These are phyloP conservation scores for Juglanconis oblonga DNA, from an alignment of 2,329 filamentous ascomycete genomes.

Conservation along the genomic window DNA sequence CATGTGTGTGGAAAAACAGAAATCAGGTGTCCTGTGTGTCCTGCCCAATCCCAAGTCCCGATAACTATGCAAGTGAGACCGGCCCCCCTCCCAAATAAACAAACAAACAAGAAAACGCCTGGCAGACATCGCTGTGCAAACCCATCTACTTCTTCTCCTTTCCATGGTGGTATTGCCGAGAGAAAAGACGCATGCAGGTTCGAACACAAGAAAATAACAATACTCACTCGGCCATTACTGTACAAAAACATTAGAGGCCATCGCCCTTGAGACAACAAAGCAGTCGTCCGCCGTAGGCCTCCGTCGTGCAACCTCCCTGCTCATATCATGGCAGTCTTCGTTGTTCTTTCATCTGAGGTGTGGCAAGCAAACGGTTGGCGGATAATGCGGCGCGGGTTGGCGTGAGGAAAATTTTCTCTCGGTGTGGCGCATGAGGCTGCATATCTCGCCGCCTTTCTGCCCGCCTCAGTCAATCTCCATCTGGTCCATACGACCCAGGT, in stretches of 20 bases:
- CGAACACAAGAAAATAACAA: slow-evolving; percentile 3
- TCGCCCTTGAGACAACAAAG: not conserved
- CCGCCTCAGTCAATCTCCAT: slow-evolving; percentile 15
- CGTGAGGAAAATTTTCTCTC: not conserved
- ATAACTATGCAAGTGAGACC: not conserved
- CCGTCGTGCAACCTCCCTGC: not conserved
- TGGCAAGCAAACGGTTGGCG: not conserved
- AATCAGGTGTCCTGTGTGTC: not conserved
- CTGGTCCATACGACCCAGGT: slow-evolving; percentile 43
- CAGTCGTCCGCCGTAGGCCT: not conserved
- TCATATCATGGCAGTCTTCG: not conserved
- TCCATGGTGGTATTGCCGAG: slow-evolving; percentile 4
- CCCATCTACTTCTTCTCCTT: slow-evolving; percentile 5
- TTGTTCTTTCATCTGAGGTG: not conserved
- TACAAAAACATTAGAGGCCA: not conserved
- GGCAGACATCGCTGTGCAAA: slow-evolving; percentile 14
- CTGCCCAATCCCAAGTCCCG: not conserved
- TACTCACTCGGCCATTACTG: slow-evolving; percentile 11
- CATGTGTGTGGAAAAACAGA: not conserved
- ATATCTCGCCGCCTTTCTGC: not conserved
- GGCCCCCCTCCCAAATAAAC: not conserved
- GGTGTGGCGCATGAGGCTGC: not conserved
- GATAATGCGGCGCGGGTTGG: not conserved
- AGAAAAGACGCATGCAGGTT: not conserved
- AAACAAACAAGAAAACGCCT: slow-evolving; percentile 8